These are phyloP conservation scores for Mucor ambiguus DNA, from an alignment of 371 early-diverging fungal species.

Conservation along the genomic window DNA sequence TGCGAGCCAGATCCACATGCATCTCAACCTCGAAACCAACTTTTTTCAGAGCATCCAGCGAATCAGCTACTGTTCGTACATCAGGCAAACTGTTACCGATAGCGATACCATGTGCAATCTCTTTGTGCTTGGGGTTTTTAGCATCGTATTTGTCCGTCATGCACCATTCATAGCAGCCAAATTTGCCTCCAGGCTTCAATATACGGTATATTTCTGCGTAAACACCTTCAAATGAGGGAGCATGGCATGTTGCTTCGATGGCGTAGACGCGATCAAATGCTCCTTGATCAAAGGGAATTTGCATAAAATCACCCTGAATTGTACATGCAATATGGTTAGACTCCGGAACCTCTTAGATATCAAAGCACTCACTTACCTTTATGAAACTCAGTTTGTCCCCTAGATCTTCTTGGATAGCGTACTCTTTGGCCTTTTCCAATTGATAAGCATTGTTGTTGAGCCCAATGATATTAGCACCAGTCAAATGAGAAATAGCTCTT, in stretches of 20 bases:
- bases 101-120: constrained; percentile 83
- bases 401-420: constrained; percentile 71
- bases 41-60: constrained; percentile 72
- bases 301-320: constrained; percentile 85
- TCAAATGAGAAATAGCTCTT: constrained; percentile 87
- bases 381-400: constrained; percentile 61
- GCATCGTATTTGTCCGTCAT: constrained; percentile 84
- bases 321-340: not conserved
- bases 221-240: constrained; percentile 79
- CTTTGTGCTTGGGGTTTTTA: constrained; percentile 69
- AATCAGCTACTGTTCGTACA: constrained; percentile 71
- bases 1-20: constrained; percentile 68
- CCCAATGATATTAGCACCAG: constrained; percentile 88
- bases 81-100: constrained; percentile 87
- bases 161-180: constrained; percentile 94
- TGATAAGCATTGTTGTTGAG: constrained; percentile 97
- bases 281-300: constrained; percentile 85
- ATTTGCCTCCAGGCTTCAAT: constrained; percentile 87
- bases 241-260: constrained; percentile 93
- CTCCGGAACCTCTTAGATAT: not conserved
- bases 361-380: constrained; percentile 30
- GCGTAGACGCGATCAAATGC: constrained; percentile 87
- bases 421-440: constrained; percentile 78
- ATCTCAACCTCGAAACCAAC: constrained; percentile 85
- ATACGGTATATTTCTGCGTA: constrained; percentile 89